Conservation (phyloP, 1,139 yeast genomes). For the Hansenula anomala region DNA sequence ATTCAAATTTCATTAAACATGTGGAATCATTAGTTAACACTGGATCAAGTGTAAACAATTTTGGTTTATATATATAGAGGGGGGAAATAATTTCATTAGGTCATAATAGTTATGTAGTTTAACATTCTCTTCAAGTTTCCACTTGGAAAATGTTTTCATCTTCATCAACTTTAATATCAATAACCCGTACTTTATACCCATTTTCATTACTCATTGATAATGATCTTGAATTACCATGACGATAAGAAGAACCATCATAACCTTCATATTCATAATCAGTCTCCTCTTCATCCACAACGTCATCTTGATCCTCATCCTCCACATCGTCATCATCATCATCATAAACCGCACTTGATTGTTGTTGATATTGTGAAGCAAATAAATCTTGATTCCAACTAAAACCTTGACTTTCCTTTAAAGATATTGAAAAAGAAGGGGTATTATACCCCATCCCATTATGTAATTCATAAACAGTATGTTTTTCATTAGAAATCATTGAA, state of each 20-base stretch:
- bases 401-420: slow-evolving; percentile 64
- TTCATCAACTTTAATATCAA: slow-evolving; percentile 47
- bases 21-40: neutral
- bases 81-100: too few relatives aligned
- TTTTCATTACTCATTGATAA: slow-evolving; percentile 14
- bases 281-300: slow-evolving; percentile 7
- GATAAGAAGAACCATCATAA: too few relatives aligned
- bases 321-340: slow-evolving; percentile 29
- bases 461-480: slow-evolving; percentile 53
- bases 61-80: slow-evolving; percentile 19
- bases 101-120: too few relatives aligned
- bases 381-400: slow-evolving; percentile 71
- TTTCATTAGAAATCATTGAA: slow-evolving; percentile 59
- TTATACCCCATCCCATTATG: slow-evolving; percentile 14
- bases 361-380: slow-evolving; percentile 65
- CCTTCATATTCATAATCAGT: neutral
- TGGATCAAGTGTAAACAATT: slow-evolving; percentile 18
- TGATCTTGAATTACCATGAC: slow-evolving; percentile 2
- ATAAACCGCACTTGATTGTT: slow-evolving; percentile 41
- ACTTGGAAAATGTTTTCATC: slow-evolving; percentile 11
- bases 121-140: neutral
- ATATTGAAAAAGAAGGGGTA: slow-evolving; percentile 22
- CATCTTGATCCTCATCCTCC: slow-evolving; percentile 8
- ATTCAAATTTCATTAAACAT: slow-evolving; percentile 4
- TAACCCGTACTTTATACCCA: slow-evolving; percentile 42